A percentile compares a stretch with the other conserved stretches of the same genome.
These are phyloP conservation scores for Neurospora sp. DNA, from an alignment of 495 filamentous ascomycete genomes.

Conservation along the genomic window DNA sequence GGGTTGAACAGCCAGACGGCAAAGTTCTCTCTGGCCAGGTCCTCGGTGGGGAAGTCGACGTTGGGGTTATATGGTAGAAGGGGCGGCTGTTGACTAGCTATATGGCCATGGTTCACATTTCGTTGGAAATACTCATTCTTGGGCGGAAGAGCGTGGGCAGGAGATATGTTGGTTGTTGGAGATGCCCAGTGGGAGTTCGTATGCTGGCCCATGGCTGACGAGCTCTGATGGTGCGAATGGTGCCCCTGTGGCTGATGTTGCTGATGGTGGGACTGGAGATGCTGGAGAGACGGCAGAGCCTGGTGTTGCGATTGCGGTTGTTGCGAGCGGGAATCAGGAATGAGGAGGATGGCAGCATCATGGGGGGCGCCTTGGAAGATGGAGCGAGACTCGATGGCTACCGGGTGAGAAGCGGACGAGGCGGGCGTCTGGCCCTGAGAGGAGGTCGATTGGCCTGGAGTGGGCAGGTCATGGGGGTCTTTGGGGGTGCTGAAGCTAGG, in stretches of 20 bases:
- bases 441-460: slow-evolving; percentile 10
- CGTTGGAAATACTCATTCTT: not conserved
- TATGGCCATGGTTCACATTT: not conserved
- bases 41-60: slow-evolving; percentile 28
- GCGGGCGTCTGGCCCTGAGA: slow-evolving; percentile 12
- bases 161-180: not conserved
- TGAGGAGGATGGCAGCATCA: slow-evolving; percentile 37
- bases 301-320: slow-evolving; percentile 14
- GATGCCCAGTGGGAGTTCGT: not conserved
- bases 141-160: not conserved
- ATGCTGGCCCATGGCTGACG: not conserved
- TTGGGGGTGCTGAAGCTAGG: slow-evolving; percentile 55
- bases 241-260: not conserved
- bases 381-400: slow-evolving; percentile 23
- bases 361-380: slow-evolving; percentile 33
- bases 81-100: slow-evolving; percentile 17
- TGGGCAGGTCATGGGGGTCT: slow-evolving; percentile 16
- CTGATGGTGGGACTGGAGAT: not conserved
- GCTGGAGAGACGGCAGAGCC: slow-evolving; percentile 8
- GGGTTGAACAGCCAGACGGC: slow-evolving; percentile 42
- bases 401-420: slow-evolving; percentile 6
- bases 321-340: slow-evolving; percentile 27
- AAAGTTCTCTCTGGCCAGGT: slow-evolving; percentile 35
- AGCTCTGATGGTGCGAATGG: not conserved
- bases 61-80: slow-evolving; percentile 24